Percentiles rank a stretch among this genome's conserved stretches.
These are phyloP conservation scores for Alternaria alternata DNA, from an alignment of 2,329 filamentous ascomycete genomes.

Conservation along the genomic window DNA sequence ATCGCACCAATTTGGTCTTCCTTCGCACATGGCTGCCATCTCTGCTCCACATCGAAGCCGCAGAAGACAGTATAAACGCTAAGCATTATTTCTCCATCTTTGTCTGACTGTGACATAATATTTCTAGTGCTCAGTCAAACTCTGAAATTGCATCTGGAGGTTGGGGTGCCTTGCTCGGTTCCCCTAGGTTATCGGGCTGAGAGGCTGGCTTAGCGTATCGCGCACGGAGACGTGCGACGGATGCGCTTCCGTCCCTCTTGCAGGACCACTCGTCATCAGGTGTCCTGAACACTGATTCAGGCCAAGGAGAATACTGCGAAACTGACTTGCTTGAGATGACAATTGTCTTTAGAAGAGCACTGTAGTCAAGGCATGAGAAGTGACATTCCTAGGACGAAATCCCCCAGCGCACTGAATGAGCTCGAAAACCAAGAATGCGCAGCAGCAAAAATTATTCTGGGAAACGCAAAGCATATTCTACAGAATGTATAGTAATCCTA, in stretches of 20 bases:
- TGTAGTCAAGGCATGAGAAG: not conserved
- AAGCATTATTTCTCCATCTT: not conserved
- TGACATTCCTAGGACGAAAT: not conserved
- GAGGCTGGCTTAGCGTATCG: not conserved
- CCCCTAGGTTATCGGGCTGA: not conserved
- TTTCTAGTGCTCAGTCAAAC: not conserved
- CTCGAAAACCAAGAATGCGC: not conserved
- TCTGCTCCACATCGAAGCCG: not conserved
- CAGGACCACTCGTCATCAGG: not conserved
- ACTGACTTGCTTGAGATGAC: not conserved
- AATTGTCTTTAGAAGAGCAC: not conserved
- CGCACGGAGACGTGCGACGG: not conserved
- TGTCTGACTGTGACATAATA: not conserved
- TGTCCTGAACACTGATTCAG: not conserved
- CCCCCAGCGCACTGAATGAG: not conserved
- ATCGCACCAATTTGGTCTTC: not conserved
- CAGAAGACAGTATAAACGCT: not conserved
- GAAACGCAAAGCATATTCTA: not conserved
- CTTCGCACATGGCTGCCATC: not conserved
- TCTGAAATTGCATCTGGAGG: not conserved
- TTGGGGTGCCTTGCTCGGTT: not conserved
- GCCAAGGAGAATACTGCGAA: not conserved
- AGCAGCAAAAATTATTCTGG: not conserved
- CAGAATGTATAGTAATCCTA: not conserved
- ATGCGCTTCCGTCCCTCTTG: constrained; percentile 2